A percentile compares a stretch with the other conserved stretches of the same genome.
Evolutionary conservation across 2,329 filamentous ascomycete genomes (phyloP).

Genomic region (Lecanicillium sp.): DNA sequence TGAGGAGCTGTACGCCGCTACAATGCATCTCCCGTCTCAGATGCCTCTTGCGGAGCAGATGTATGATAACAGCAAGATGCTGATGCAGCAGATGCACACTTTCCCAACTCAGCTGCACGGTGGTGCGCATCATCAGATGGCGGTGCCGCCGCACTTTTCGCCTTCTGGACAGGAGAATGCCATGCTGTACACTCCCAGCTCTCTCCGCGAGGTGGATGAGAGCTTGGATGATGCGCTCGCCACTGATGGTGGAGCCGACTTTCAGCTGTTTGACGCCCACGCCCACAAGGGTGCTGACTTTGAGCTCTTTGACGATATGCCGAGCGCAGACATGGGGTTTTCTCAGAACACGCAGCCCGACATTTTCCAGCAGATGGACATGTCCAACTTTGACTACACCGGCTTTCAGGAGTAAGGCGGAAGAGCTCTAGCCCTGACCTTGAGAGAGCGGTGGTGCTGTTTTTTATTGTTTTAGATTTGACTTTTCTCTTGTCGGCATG

Average conservation of each 20-base stretch:
- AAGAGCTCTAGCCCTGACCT: too few species aligned
- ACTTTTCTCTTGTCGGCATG: too few species aligned
- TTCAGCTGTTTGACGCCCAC: slow-evolving; percentile 49
- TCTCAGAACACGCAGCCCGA: slow-evolving; percentile 45
- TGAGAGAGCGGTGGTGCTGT: too few species aligned
- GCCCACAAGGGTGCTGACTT: slow-evolving; percentile 32
- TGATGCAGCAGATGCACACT: slow-evolving; percentile 32
- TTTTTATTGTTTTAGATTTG: too few species aligned
- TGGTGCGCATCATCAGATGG: slow-evolving; percentile 10
- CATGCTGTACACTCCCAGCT: slow-evolving; percentile 61
- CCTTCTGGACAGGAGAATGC: slow-evolving; percentile 59
- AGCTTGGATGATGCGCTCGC: slow-evolving; percentile 48
- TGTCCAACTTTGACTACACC: slow-evolving; percentile 25
- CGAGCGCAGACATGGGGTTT: slow-evolving; percentile 42
- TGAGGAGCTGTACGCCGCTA: slow-evolving; percentile 54
- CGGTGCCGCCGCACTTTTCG: slow-evolving; percentile 49
- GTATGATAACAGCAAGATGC: slow-evolving; percentile 31
- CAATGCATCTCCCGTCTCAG: slow-evolving; percentile 47
- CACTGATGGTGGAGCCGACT: slow-evolving; percentile 45
- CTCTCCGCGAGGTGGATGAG: slow-evolving; percentile 55
- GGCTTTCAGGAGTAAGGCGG: slow-evolving; percentile 1
- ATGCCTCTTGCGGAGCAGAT: slow-evolving; percentile 27
- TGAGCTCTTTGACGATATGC: slow-evolving; percentile 42
- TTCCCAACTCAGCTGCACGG: slow-evolving; percentile 15
- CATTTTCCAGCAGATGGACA: slow-evolving; percentile 36